These are phyloP conservation scores for Glonium stellatum DNA, from an alignment of 495 filamentous ascomycete species.

Conservation along the genomic window DNA sequence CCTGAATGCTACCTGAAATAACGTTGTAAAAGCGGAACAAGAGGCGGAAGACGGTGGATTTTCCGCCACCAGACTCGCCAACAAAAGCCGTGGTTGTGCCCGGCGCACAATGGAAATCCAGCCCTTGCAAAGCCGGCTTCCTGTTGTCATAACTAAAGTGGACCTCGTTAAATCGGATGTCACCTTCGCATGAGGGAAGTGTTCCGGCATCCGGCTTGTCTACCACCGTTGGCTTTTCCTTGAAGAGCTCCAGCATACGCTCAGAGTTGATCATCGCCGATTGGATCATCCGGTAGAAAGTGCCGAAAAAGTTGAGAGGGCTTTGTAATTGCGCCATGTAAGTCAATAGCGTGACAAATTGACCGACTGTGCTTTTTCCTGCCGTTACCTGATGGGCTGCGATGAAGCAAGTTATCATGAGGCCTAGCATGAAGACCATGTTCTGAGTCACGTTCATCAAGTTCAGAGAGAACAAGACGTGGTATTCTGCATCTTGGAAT, in stretches of 20 bases:
- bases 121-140: conserved; percentile 73
- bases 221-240: conserved; percentile 83
- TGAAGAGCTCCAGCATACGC: conserved; percentile 89
- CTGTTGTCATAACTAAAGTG: conserved; percentile 85
- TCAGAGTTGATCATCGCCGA: conserved; percentile 96
- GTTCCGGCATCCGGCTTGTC: conserved; percentile 53
- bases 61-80: conserved; percentile 92
- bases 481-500: conserved; percentile 81
- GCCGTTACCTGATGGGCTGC: conserved; percentile 81
- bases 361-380: conserved; percentile 61
- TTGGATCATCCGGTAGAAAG: conserved; percentile 94
- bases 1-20: conserved; percentile 63
- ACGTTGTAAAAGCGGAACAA: conserved; percentile 94
- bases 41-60: conserved; percentile 93
- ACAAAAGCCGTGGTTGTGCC: conserved; percentile 94
- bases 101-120: conserved; percentile 74
- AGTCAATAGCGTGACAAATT: conserved; percentile 73
- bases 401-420: conserved; percentile 77
- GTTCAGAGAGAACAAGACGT: conserved; percentile 78
- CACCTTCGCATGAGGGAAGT: conserved; percentile 63
- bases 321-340: conserved; percentile 91
- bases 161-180: conserved; percentile 78
- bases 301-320: conserved; percentile 95
- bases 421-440: conserved; percentile 83
- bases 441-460: conserved; percentile 93